A percentile compares a stretch with the other conserved stretches of the same genome.
Conservation (phyloP, 2,329 filamentous ascomycete species). For the Pyricularia pennisetigena region DNA sequence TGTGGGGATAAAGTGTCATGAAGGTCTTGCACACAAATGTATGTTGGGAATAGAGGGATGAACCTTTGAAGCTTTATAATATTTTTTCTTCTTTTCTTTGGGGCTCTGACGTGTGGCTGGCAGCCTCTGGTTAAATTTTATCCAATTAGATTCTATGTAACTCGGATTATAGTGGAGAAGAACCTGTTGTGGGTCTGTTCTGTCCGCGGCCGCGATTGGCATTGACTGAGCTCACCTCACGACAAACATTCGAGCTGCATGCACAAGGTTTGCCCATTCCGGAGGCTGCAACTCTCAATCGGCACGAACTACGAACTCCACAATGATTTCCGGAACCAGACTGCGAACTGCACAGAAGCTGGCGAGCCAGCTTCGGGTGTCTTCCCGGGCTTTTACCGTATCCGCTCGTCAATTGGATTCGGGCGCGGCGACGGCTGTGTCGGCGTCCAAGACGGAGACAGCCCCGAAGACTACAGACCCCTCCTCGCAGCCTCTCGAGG, state of each 20-base stretch:
- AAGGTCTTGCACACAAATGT: background rate
- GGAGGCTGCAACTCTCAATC: background rate
- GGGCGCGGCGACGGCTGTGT: conserved; percentile 24
- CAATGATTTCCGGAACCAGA: conserved; percentile 35
- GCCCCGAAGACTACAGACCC: conserved; percentile 34
- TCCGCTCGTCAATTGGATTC: conserved; percentile 37
- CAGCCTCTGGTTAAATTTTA: background rate
- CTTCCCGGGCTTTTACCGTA: conserved; percentile 36
- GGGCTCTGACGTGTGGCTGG: background rate
- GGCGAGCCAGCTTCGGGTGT: conserved; percentile 31
- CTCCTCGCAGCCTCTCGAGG: conserved; percentile 30
- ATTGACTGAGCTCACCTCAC: background rate
- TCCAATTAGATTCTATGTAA: background rate
- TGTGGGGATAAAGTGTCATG: background rate
- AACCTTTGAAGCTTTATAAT: background rate
- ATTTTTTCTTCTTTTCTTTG: background rate
- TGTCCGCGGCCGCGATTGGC: background rate
- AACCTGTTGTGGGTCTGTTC: background rate
- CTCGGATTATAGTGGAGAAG: background rate
- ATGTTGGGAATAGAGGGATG: no score
- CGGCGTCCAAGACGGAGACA: conserved; percentile 27
- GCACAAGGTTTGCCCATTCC: background rate
- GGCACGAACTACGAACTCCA: conserved; percentile 13
- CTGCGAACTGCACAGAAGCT: conserved; percentile 30
- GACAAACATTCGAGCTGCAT: background rate